Percentiles rank a stretch among this genome's conserved stretches.
Conservation (phyloP, 257 asterid species). For the Capsicum rhomboideum region DNA sequence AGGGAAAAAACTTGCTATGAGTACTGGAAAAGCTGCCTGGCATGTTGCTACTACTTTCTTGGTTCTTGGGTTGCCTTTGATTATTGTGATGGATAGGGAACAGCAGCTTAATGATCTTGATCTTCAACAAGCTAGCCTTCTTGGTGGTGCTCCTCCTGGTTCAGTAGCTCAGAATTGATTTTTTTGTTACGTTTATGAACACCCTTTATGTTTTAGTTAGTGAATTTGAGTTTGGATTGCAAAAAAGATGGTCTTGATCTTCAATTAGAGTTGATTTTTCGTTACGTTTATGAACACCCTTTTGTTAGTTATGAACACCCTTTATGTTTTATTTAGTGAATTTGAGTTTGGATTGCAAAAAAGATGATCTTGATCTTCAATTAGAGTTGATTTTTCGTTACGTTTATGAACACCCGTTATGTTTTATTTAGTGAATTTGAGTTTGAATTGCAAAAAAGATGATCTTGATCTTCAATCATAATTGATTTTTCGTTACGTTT, state of each 20-base stretch:
- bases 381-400: too few relatives aligned
- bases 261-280: not conserved
- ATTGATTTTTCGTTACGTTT: too few relatives aligned
- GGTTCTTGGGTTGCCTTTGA: not conserved
- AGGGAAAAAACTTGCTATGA: conserved; percentile 42
- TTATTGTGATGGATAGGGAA: not conserved
- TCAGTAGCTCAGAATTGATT: not conserved
- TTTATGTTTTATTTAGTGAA: too few relatives aligned
- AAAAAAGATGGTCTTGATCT: too few relatives aligned
- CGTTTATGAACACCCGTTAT: too few relatives aligned
- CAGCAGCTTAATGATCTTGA: conserved; percentile 31
- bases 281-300: not conserved
- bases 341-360: too few relatives aligned
- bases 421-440: too few relatives aligned
- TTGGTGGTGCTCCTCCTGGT: not conserved
- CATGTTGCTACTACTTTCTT: not conserved
- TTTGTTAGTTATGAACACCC: too few relatives aligned
- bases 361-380: too few relatives aligned
- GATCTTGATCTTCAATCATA: too few relatives aligned
- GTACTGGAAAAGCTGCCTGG: conserved; percentile 9
- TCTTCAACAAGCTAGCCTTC: conserved; percentile 7
- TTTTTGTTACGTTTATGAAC: not conserved
- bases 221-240: not conserved
- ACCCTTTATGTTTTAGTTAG: not conserved
- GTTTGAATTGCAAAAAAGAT: too few relatives aligned